phyloP scores from a whole-genome alignment of 192 early-diverging fungal species.

The Coemansia sp. region DNA sequence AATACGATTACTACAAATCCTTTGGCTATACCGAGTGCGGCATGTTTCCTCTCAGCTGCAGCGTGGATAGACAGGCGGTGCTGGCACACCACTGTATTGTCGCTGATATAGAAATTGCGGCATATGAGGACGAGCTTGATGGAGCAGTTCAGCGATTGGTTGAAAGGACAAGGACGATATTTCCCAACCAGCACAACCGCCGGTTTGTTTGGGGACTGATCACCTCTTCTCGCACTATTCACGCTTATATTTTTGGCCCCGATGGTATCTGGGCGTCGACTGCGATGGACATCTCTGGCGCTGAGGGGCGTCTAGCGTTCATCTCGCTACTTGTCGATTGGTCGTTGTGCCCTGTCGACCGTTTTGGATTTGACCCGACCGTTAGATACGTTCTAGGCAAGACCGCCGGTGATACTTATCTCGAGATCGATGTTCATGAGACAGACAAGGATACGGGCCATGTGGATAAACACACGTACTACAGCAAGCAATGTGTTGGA shows the following conservation, averaged over 20 bases:
- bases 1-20: neutral
- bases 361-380: slow-evolving; percentile 17
- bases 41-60: neutral
- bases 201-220: slow-evolving; percentile 23
- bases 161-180: neutral
- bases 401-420: neutral
- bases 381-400: neutral
- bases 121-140: neutral
- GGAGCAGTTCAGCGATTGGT: neutral
- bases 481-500: neutral
- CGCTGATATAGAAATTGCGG: neutral
- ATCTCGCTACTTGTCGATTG: slow-evolving; percentile 19
- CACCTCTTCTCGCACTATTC: neutral
- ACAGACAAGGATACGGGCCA: neutral
- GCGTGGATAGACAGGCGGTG: neutral
- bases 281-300: neutral
- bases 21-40: neutral
- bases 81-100: neutral
- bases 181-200: slow-evolving; percentile 8
- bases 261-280: neutral
- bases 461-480: neutral
- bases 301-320: neutral
- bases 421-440: slow-evolving; percentile 1
- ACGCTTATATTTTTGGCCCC: neutral
- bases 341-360: slow-evolving; percentile 6